phyloP scores from a whole-genome alignment of 768 basidiomycete species.

The Calvatia gigantea region DNA sequence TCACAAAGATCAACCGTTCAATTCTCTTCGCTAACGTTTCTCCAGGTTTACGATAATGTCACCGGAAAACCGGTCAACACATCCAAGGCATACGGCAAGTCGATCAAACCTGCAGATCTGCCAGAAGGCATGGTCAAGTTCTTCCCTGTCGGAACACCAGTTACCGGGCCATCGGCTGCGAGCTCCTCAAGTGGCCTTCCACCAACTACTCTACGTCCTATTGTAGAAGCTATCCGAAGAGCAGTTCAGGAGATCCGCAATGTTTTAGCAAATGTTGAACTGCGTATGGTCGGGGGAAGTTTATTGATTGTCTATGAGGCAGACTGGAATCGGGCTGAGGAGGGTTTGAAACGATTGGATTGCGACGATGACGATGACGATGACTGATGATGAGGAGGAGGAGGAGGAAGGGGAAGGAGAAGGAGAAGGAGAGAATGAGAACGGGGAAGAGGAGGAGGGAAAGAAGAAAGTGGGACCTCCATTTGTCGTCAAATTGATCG shows the following conservation, averaged over 20 bases:
- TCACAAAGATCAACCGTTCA: slow-evolving; percentile 16
- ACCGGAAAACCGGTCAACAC: slow-evolving; percentile 55
- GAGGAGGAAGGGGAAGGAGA: slow-evolving; percentile 31
- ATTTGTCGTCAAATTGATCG: slow-evolving; percentile 77
- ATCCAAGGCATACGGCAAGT: slow-evolving; percentile 76
- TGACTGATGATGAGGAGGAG: slow-evolving; percentile 32
- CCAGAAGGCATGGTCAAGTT: slow-evolving; percentile 74
- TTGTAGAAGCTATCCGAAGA: slow-evolving; percentile 52
- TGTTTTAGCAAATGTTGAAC: slow-evolving; percentile 49
- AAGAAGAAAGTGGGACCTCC: slow-evolving; percentile 40
- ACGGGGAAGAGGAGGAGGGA: slow-evolving; percentile 30
- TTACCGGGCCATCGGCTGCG: slow-evolving; percentile 10
- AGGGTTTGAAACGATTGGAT: slow-evolving; percentile 29
- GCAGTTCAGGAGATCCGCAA: slow-evolving; percentile 37
- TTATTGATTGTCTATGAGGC: slow-evolving; percentile 75
- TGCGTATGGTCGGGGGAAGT: slow-evolving; percentile 82
- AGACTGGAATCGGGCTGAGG: slow-evolving; percentile 40
- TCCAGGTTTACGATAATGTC: slow-evolving; percentile 69
- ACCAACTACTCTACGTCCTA: slow-evolving; percentile 42
- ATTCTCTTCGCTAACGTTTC: slow-evolving; percentile 4
- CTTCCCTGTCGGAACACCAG: slow-evolving; percentile 53
- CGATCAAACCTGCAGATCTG: slow-evolving; percentile 65
- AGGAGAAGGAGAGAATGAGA: slow-evolving; percentile 33
- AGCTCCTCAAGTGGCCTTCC: slow-evolving; percentile 55
- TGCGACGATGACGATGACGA: slow-evolving; percentile 29